These are phyloP conservation scores for Annulohypoxylon nitens DNA, from an alignment of 495 filamentous ascomycete genomes.

Conservation along the genomic window DNA sequence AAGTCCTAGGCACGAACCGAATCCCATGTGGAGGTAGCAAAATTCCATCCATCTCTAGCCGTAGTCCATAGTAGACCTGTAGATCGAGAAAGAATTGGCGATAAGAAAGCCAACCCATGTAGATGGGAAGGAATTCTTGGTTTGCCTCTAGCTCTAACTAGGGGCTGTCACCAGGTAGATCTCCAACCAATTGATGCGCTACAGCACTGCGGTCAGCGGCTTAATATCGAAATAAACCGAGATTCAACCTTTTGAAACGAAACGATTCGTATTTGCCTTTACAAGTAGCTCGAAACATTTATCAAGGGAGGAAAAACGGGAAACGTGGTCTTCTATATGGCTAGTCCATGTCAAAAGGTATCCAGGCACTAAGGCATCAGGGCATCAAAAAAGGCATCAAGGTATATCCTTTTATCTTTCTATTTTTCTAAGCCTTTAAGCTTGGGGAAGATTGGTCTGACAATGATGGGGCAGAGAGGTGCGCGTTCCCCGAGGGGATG, in stretches of 20 bases:
- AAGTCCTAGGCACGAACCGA: slow-evolving; percentile 22
- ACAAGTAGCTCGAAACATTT: background rate
- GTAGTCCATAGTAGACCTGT: background rate
- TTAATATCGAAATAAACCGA: slow-evolving; percentile 17
- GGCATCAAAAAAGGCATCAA: background rate
- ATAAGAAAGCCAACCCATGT: slow-evolving; percentile 29
- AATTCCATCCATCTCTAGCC: slow-evolving; percentile 42
- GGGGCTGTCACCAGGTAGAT: slow-evolving; percentile 27
- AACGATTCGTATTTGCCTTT: slow-evolving; percentile 5
- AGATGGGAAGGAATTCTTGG: slow-evolving; percentile 19
- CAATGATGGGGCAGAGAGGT: slow-evolving; percentile 14
- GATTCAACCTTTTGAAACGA: background rate
- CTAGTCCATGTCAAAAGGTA: slow-evolving; percentile 5
- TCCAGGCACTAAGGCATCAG: background rate
- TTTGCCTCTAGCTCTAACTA: slow-evolving; percentile 29
- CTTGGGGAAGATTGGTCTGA: slow-evolving; percentile 17
- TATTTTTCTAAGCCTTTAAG: background rate
- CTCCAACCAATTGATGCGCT: slow-evolving; percentile 20
- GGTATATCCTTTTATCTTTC: slow-evolving; percentile 7
- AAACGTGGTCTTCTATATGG: slow-evolving; percentile 1
- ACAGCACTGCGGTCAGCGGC: slow-evolving; percentile 24
- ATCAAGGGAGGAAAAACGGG: background rate
- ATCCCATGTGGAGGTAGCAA: slow-evolving; percentile 32
- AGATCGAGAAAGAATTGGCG: slow-evolving; percentile 22
- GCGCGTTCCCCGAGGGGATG: slow-evolving; percentile 15